A percentile compares a stretch with the other conserved stretches of the same genome.
Conservation (phyloP, 2,329 filamentous ascomycete species). For the Tolypocladium nubicola region DNA sequence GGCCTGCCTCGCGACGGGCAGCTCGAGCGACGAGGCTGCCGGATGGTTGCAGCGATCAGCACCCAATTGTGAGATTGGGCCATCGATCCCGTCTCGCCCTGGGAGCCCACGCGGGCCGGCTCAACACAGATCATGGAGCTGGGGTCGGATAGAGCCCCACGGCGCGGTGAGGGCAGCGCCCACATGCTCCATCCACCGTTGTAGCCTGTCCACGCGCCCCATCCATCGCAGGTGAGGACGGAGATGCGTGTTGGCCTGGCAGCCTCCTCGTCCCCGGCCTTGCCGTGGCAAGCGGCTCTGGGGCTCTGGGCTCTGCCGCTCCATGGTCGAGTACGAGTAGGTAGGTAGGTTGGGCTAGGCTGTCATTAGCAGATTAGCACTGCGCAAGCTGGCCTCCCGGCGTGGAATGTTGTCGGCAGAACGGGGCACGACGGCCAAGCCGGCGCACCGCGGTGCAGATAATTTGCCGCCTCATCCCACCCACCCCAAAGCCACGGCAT, state of each 20-base stretch:
- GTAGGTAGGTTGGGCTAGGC: no score
- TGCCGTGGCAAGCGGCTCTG: neutral
- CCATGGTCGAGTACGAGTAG: no score
- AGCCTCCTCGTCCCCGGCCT: neutral
- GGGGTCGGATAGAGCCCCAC: neutral
- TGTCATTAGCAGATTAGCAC: no score
- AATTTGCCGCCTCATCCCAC: constrained; percentile 4
- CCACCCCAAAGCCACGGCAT: neutral
- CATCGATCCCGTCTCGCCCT: neutral
- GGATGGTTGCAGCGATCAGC: neutral
- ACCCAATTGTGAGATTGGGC: neutral
- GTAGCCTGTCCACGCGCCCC: neutral
- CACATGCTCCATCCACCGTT: neutral
- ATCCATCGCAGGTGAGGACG: neutral
- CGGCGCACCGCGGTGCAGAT: neutral
- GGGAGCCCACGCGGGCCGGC: neutral
- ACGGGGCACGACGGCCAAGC: neutral
- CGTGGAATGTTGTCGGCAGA: neutral
- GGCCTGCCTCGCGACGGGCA: neutral
- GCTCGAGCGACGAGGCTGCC: neutral
- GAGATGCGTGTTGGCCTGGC: neutral
- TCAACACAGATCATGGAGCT: no score
- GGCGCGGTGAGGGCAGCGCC: neutral
- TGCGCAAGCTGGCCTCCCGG: neutral
- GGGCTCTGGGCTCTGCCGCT: neutral